phyloP scores from a whole-genome alignment of 2,329 filamentous ascomycete genomes.

The Teratosphaeria nubilosa region DNA sequence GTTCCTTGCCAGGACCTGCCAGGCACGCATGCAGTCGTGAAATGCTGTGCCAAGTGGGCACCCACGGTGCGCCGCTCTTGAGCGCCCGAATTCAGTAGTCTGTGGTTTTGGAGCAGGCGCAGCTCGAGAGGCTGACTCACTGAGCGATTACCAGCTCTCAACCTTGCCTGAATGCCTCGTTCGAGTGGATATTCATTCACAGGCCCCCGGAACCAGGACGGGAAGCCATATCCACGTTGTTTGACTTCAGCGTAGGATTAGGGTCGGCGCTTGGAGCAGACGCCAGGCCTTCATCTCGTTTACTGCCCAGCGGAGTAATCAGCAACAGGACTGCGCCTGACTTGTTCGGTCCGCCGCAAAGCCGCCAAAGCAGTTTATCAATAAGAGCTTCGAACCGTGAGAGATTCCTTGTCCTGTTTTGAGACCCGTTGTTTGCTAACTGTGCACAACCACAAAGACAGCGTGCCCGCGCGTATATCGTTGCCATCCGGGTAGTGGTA shows the following conservation, averaged over 20 bases:
- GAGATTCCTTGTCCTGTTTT: background rate
- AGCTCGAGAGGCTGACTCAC: background rate
- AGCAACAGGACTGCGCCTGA: background rate
- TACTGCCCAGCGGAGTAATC: background rate
- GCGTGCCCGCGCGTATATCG: background rate
- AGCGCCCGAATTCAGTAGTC: background rate
- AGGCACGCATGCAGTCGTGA: background rate
- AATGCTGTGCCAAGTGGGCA: background rate
- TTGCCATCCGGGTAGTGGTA: conserved; percentile 5
- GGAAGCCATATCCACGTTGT: background rate
- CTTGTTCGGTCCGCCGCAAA: background rate
- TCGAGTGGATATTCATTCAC: background rate
- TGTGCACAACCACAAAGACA: background rate
- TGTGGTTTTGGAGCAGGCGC: background rate
- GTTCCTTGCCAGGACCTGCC: background rate
- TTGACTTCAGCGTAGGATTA: background rate
- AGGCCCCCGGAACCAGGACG: background rate
- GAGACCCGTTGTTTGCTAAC: background rate
- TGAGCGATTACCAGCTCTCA: background rate
- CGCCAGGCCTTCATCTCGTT: background rate
- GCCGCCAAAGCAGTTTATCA: background rate
- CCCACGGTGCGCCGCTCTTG: background rate
- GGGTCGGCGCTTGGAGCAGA: background rate
- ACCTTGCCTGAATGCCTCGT: background rate
- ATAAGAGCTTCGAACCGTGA: background rate